phyloP scores from a whole-genome alignment of 179 eudicot species.

The Patellifolia procumbens region DNA sequence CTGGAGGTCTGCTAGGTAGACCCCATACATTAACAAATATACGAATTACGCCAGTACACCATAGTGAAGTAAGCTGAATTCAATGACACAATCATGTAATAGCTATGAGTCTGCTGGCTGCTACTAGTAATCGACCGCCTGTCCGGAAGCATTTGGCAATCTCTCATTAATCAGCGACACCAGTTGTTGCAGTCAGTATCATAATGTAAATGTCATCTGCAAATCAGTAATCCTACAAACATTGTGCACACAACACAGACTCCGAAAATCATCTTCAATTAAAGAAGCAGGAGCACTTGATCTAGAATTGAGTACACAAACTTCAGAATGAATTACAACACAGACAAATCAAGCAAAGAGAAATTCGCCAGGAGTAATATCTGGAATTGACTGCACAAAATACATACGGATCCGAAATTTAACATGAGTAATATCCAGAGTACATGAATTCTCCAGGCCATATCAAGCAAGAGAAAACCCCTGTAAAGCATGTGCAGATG shows the following conservation, averaged over 20 bases:
- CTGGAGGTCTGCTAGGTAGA: too few species aligned
- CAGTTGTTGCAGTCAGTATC: background rate
- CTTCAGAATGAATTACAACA: background rate
- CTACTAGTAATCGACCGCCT: background rate
- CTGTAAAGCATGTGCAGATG: background rate
- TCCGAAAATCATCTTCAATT: background rate
- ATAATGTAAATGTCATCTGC: background rate
- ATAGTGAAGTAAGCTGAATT: background rate
- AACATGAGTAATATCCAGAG: too few species aligned
- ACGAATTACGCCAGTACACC: background rate
- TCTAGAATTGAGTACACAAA: background rate
- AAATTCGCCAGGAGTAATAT: background rate
- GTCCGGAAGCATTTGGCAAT: background rate
- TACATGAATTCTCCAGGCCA: too few species aligned
- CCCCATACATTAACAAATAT: too few species aligned
- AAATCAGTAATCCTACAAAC: background rate
- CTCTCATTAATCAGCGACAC: background rate
- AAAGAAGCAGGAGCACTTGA: background rate
- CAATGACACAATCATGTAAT: background rate
- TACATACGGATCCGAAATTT: too few species aligned
- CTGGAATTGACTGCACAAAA: too few species aligned
- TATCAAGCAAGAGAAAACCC: background rate
- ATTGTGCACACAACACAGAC: background rate
- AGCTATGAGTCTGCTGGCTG: background rate
- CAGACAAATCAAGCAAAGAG: background rate